Evolutionary conservation across 306 rosid species (phyloP).

Genomic region (Fagus sylvatica): DNA sequence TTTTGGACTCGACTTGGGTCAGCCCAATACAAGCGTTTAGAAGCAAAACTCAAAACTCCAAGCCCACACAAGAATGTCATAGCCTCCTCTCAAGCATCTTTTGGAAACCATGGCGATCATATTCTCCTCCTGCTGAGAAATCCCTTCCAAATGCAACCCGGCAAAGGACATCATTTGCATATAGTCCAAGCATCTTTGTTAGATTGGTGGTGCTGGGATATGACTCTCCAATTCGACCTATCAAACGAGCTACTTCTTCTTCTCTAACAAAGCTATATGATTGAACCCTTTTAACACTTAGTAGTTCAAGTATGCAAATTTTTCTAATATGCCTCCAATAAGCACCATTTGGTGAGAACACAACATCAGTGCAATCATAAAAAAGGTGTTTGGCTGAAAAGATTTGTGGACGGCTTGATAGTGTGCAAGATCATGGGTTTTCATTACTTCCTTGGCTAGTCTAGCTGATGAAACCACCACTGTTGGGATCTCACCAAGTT

Average conservation of each 20-base stretch:
- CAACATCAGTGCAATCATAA: slow-evolving; percentile 57
- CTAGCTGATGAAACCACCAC: slow-evolving; percentile 65
- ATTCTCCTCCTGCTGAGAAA: too few relatives aligned
- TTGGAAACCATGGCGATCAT: too few relatives aligned
- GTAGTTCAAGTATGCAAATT: slow-evolving; percentile 55
- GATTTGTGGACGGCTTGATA: slow-evolving; percentile 46
- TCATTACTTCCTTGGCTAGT: slow-evolving; percentile 54
- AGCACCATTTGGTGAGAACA: slow-evolving; percentile 52
- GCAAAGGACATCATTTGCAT: slow-evolving; percentile 59
- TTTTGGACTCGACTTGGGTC: too few relatives aligned
- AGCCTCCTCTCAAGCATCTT: slow-evolving; percentile 7
- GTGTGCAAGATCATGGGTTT: slow-evolving; percentile 63
- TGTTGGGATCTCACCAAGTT: slow-evolving; percentile 61
- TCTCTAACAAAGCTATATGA: slow-evolving; percentile 41
- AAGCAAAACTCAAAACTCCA: too few relatives aligned
- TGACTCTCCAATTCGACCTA: slow-evolving; percentile 32
- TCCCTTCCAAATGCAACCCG: too few relatives aligned
- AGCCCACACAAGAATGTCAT: too few relatives aligned
- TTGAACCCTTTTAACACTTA: too few relatives aligned
- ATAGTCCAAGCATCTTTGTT: slow-evolving; percentile 45
- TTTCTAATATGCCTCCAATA: slow-evolving; percentile 64
- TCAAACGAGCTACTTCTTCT: slow-evolving; percentile 55
- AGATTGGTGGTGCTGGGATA: slow-evolving; percentile 40
- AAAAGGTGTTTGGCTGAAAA: slow-evolving; percentile 57
- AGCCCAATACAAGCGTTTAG: too few relatives aligned